A percentile compares a stretch with the other conserved stretches of the same genome.
These are phyloP conservation scores for Citrus medica DNA, from an alignment of 345 rosid genomes.

Conservation along the genomic window DNA sequence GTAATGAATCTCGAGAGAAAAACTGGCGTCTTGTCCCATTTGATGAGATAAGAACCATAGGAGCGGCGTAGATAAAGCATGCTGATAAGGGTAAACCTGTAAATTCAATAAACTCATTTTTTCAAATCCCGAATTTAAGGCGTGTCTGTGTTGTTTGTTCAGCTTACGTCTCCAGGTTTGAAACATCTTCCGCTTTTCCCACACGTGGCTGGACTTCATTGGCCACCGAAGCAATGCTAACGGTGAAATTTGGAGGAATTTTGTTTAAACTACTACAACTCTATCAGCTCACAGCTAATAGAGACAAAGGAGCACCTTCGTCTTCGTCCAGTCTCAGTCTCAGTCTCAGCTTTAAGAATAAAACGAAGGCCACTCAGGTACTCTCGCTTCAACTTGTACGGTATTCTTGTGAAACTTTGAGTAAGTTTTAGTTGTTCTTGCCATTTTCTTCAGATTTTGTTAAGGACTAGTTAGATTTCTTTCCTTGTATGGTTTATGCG, in stretches of 20 bases:
- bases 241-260: neutral
- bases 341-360: neutral
- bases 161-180: neutral
- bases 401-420: neutral
- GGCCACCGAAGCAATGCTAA: neutral
- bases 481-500: neutral
- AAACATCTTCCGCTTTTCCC: neutral
- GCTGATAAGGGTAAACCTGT: neutral
- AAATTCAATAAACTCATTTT: neutral
- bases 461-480: neutral
- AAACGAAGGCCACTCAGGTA: slow-evolving; percentile 1
- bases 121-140: neutral
- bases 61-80: neutral
- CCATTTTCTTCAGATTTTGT: neutral
- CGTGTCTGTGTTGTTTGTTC: neutral
- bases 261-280: neutral
- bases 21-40: neutral
- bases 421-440: neutral
- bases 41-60: neutral
- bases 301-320: neutral
- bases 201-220: neutral
- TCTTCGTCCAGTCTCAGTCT: too few relatives aligned
- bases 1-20: neutral
- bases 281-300: neutral
- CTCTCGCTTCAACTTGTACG: neutral